Conservation (phyloP, 164 flowering plant species). For the Sextonia rubra region DNA sequence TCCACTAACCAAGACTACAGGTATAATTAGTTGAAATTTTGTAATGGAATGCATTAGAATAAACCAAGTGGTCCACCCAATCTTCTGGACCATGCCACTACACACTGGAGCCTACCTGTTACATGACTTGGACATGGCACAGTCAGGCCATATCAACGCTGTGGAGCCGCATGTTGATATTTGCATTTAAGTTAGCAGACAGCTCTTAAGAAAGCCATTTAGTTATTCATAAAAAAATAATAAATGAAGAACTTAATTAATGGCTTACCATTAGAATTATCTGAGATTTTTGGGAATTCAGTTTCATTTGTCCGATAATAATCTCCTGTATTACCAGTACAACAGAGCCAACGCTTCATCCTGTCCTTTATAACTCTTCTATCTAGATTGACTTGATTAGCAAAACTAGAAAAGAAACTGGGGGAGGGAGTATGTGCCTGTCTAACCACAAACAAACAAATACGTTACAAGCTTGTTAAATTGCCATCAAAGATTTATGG, state of each 20-base stretch:
- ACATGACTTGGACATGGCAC: neutral
- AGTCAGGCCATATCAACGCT: neutral
- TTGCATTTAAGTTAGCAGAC: neutral
- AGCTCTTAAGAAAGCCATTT: neutral
- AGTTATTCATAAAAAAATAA: neutral
- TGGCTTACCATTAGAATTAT: constrained; percentile 12
- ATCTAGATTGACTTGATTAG: neutral
- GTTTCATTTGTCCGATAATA: constrained; percentile 8
- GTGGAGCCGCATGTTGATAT: neutral
- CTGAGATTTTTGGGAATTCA: constrained; percentile 14
- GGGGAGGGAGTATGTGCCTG: constrained; percentile 11
- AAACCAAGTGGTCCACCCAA: too few relatives aligned
- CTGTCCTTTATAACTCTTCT: constrained; percentile 6
- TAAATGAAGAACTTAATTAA: neutral
- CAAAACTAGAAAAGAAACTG: constrained; percentile 1
- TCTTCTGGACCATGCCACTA: neutral
- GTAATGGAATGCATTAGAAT: too few relatives aligned
- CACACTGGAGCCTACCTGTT: neutral
- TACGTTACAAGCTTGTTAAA: neutral
- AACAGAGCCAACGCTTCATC: constrained; percentile 30
- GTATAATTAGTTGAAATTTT: too few relatives aligned
- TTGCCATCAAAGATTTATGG: neutral
- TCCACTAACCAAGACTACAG: too few relatives aligned
- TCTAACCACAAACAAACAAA: constrained; percentile 5
- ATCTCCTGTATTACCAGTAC: constrained; percentile 17